phyloP scores from a whole-genome alignment of 352 stramenopile genomes.

The Globisporangium alternatum region DNA sequence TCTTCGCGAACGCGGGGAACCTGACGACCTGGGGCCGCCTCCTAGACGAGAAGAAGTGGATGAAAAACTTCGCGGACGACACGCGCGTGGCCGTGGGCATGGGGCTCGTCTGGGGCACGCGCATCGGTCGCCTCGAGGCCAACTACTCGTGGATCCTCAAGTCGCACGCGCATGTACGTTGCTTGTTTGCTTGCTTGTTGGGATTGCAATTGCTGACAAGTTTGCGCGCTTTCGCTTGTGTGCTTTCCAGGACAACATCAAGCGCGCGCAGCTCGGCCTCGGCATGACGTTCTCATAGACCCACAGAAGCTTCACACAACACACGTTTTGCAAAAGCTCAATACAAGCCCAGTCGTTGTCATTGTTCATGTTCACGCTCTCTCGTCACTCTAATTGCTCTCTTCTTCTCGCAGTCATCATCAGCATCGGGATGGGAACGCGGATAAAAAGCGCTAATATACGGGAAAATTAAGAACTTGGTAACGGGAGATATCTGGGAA shows the following conservation, averaged over 20 bases:
- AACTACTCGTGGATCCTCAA: conserved; percentile 92
- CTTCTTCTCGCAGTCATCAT: neutral
- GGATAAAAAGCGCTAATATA: neutral
- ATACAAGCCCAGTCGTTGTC: neutral
- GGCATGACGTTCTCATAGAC: conserved; percentile 84
- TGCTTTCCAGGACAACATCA: conserved; percentile 73
- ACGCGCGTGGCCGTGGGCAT: conserved; percentile 83
- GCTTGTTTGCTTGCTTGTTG: neutral
- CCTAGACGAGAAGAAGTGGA: conserved; percentile 87
- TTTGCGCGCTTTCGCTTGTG: conserved; percentile 6
- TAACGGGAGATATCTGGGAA: neutral
- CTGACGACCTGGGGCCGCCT: conserved; percentile 84
- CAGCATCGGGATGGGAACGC: too few species aligned
- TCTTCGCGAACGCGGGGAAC: conserved; percentile 91
- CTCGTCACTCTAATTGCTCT: neutral
- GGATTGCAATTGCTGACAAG: neutral
- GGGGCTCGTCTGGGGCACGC: conserved; percentile 85
- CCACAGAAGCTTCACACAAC: too few species aligned
- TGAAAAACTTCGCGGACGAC: conserved; percentile 86
- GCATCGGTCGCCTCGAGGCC: conserved; percentile 85
- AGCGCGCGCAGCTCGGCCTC: conserved; percentile 80
- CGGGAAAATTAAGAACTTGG: neutral
- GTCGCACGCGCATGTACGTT: conserved; percentile 67
- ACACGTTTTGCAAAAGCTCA: neutral
- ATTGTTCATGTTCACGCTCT: neutral